These are phyloP conservation scores for Leishmania mexicana DNA, from an alignment of 208 protist genomes.

Conservation along the genomic window DNA sequence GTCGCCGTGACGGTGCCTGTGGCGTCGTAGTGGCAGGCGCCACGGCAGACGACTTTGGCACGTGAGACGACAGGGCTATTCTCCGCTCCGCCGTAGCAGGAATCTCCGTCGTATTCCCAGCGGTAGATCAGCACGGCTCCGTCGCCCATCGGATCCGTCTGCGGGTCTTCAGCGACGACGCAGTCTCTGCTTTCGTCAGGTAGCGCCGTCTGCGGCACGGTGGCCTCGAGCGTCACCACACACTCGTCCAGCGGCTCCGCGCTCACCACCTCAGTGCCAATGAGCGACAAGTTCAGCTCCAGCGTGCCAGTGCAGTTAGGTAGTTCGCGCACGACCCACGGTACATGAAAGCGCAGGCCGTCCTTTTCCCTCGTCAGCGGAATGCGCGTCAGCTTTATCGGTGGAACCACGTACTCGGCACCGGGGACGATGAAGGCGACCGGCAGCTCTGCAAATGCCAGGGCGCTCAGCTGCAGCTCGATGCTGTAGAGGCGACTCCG, in stretches of 20 bases:
- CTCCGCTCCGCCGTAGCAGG: conserved; percentile 7
- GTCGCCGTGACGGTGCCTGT: not conserved
- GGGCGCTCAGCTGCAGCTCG: conserved; percentile 65
- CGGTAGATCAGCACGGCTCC: conserved; percentile 12
- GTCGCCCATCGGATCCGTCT: not conserved
- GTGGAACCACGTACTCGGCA: conserved; percentile 80
- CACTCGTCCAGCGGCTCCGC: conserved; percentile 83
- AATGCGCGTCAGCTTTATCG: conserved; percentile 76
- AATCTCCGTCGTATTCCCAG: conserved; percentile 15
- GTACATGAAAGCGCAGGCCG: conserved; percentile 41
- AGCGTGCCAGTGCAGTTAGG: conserved; percentile 63
- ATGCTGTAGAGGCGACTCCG: conserved; percentile 76
- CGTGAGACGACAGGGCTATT: not conserved
- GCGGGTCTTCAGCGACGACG: not conserved
- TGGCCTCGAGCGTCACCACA: conserved; percentile 47
- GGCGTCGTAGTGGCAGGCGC: not conserved
- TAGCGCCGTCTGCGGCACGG: conserved; percentile 4
- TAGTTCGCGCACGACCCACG: conserved; percentile 78
- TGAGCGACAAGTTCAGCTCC: conserved; percentile 60
- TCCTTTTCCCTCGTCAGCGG: conserved; percentile 26
- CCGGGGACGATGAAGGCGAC: conserved; percentile 74
- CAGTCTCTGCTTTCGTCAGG: not conserved
- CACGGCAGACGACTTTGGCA: not conserved
- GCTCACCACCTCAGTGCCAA: conserved; percentile 51
- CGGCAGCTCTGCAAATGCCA: conserved; percentile 64